These are phyloP conservation scores for Phialophora verrucosa DNA, from an alignment of 2,329 filamentous ascomycete species.

Conservation along the genomic window DNA sequence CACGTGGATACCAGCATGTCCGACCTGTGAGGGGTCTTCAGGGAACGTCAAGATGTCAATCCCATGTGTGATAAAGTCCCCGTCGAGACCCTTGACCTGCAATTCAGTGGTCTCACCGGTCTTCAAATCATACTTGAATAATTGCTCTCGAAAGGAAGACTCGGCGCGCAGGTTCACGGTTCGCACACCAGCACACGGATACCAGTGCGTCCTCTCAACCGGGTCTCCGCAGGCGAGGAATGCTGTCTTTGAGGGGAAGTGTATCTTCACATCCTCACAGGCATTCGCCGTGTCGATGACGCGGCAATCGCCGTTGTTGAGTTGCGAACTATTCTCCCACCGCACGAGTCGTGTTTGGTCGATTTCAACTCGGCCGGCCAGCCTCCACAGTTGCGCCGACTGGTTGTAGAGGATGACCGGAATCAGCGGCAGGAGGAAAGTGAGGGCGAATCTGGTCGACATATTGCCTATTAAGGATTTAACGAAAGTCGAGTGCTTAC, in stretches of 20 bases:
- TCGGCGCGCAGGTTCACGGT: slow-evolving; percentile 23
- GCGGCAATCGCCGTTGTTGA: slow-evolving; percentile 30
- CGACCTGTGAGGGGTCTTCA: slow-evolving; percentile 26
- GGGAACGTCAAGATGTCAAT: slow-evolving; percentile 30
- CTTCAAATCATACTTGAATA: slow-evolving; percentile 34
- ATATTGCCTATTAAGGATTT: not conserved
- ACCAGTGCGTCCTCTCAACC: slow-evolving; percentile 32
- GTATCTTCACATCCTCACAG: slow-evolving; percentile 36
- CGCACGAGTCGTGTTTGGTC: slow-evolving; percentile 30
- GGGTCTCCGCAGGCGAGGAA: slow-evolving; percentile 33
- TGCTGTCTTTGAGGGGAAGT: slow-evolving; percentile 31
- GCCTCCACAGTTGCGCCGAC: slow-evolving; percentile 14
- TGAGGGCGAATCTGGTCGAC: slow-evolving; percentile 13
- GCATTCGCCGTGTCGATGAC: slow-evolving; percentile 28
- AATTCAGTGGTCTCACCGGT: slow-evolving; percentile 28
- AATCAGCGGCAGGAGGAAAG: slow-evolving; percentile 22
- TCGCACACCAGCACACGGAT: slow-evolving; percentile 32
- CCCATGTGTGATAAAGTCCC: slow-evolving; percentile 36
- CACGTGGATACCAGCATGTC: not conserved
- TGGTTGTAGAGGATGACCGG: slow-evolving; percentile 26
- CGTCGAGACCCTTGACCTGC: slow-evolving; percentile 25
- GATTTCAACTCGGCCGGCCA: slow-evolving; percentile 28
- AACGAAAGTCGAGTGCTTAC: not conserved
- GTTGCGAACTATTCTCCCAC: slow-evolving; percentile 29
- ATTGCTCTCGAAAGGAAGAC: slow-evolving; percentile 30